These are phyloP conservation scores for Fusarium luffae DNA, from an alignment of 2,329 filamentous ascomycete genomes.

Conservation along the genomic window DNA sequence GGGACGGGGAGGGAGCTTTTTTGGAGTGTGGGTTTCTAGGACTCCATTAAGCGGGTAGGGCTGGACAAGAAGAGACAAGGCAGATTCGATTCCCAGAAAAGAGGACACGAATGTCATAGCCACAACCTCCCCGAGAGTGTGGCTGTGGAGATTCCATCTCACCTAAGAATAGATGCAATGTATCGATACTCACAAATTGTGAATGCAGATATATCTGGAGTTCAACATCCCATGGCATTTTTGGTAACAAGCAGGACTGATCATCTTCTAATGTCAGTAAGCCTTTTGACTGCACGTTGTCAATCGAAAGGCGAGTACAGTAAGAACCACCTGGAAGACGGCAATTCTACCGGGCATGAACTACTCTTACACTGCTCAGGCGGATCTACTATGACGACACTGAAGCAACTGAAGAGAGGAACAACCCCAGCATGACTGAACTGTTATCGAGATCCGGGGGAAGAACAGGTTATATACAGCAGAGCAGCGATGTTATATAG, in stretches of 20 bases:
- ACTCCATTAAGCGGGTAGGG: slow-evolving; percentile 31
- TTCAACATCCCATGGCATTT: background rate
- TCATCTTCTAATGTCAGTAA: slow-evolving; percentile 4
- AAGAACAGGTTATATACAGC: slow-evolving; percentile 21
- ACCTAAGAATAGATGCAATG: slow-evolving; percentile 11
- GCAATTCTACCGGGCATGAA: background rate
- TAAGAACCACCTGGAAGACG: slow-evolving; percentile 1
- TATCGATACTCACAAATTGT: slow-evolving; percentile 16
- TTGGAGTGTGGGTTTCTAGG: slow-evolving; percentile 14
- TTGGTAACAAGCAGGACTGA: slow-evolving; percentile 10
- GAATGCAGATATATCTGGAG: background rate
- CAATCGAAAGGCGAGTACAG: slow-evolving; percentile 18
- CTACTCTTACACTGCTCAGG: slow-evolving; percentile 16
- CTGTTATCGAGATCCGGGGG: slow-evolving; percentile 5
- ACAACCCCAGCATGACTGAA: slow-evolving; percentile 28
- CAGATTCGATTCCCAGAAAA: slow-evolving; percentile 12
- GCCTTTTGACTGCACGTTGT: slow-evolving; percentile 23
- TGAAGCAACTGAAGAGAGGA: slow-evolving; percentile 16
- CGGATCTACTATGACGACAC: slow-evolving; percentile 39
- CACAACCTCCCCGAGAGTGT: slow-evolving; percentile 8
- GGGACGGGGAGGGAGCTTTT: slow-evolving; percentile 22
- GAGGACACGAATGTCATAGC: slow-evolving; percentile 10
- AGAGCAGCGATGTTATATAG: background rate
- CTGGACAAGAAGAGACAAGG: slow-evolving; percentile 25
- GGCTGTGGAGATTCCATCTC: slow-evolving; percentile 23